phyloP scores from a whole-genome alignment of 2,329 filamentous ascomycete species.

The Exserohilum rostratum region DNA sequence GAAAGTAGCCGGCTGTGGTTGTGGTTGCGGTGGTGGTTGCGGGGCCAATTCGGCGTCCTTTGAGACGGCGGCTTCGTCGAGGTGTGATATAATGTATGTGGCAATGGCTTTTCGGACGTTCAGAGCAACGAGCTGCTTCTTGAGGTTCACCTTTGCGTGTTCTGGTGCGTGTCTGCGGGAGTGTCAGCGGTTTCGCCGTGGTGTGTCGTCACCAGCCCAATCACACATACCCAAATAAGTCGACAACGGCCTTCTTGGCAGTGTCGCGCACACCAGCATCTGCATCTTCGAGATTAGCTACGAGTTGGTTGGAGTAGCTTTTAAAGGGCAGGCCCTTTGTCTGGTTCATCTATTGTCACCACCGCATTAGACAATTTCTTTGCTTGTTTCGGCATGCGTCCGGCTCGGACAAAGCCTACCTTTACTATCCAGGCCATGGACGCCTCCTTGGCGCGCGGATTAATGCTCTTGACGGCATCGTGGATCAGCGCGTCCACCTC shows the following conservation, averaged over 20 bases:
- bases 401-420: slow-evolving; percentile 51
- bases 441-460: slow-evolving; percentile 81
- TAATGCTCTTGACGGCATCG: slow-evolving; percentile 77
- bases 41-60: slow-evolving; percentile 33
- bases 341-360: slow-evolving; percentile 71
- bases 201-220: not conserved
- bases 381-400: not conserved
- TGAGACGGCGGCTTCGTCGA: slow-evolving; percentile 68
- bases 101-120: slow-evolving; percentile 88
- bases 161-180: slow-evolving; percentile 71
- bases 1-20: slow-evolving; percentile 25
- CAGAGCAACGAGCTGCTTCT: slow-evolving; percentile 81
- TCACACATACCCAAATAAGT: slow-evolving; percentile 74
- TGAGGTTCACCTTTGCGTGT: slow-evolving; percentile 84
- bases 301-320: slow-evolving; percentile 78
- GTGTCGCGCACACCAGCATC: slow-evolving; percentile 85
- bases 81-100: slow-evolving; percentile 76
- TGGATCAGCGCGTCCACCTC: slow-evolving; percentile 84
- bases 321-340: slow-evolving; percentile 81
- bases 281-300: slow-evolving; percentile 87
- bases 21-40: slow-evolving; percentile 19
- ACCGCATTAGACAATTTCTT: slow-evolving; percentile 14
- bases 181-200: slow-evolving; percentile 21
- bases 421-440: slow-evolving; percentile 84
- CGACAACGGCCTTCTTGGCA: slow-evolving; percentile 82